phyloP scores from a whole-genome alignment of 768 basidiomycete species.

The Chalciporus chontae region DNA sequence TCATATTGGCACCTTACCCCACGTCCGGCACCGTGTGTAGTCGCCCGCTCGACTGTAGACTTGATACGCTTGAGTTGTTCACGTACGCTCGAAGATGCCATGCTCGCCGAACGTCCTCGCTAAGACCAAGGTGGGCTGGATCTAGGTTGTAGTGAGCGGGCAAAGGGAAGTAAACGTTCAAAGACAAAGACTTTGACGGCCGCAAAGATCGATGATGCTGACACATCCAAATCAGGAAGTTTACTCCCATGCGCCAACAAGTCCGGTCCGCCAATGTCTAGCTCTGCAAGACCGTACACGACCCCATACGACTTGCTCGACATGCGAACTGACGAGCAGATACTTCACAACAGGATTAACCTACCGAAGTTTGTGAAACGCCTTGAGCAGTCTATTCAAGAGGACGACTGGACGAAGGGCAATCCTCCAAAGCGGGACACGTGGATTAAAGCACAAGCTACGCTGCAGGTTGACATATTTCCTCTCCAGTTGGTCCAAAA shows the following conservation, averaged over 20 bases:
- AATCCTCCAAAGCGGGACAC: constrained; percentile 25
- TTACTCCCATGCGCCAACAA: constrained; percentile 17
- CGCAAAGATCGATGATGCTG: constrained; percentile 17
- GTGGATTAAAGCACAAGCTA: constrained; percentile 56
- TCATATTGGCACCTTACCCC: constrained; percentile 32
- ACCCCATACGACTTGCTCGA: constrained; percentile 5
- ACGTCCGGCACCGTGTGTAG: constrained; percentile 36
- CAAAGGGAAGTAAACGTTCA: neutral
- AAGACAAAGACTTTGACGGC: too few relatives aligned
- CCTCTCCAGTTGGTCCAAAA: neutral
- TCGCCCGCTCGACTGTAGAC: constrained; percentile 44
- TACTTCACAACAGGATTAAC: constrained; percentile 64
- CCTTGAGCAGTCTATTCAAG: constrained; percentile 52
- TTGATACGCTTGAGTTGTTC: constrained; percentile 20
- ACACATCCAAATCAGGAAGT: constrained; percentile 16
- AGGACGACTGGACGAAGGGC: constrained; percentile 34
- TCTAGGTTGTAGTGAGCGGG: too few relatives aligned
- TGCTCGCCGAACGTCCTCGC: constrained; percentile 5
- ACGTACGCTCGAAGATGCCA: constrained; percentile 20
- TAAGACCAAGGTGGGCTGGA: neutral
- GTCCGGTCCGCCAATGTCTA: neutral
- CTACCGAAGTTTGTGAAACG: constrained; percentile 55
- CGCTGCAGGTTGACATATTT: constrained; percentile 47
- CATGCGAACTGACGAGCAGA: constrained; percentile 32
- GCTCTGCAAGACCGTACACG: neutral